Base-by-base conservation (phyloP, 495 filamentous ascomycete genomes). In the Penicillium pancosmium region DNA sequence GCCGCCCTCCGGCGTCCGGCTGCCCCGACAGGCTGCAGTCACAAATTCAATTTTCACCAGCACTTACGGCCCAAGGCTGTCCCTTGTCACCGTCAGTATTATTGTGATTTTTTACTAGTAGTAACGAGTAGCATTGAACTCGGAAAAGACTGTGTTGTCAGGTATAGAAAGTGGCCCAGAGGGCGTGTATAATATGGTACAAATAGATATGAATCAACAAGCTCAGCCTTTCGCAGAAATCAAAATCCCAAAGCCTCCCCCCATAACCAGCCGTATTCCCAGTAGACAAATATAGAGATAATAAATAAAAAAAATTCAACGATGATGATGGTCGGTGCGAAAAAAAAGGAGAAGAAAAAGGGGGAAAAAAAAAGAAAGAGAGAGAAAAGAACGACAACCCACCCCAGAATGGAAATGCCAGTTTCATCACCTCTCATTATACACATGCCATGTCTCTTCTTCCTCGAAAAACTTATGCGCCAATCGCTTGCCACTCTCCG, bases 401-500 rank as follows among this genome's bases (percentile, higher is more conserved):
- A 46, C 2, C 9, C 15, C 12, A 46, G n/a, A 46, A 19, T 19
- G 16, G 41, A 46, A 38, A 38, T 38, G 12, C 15, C 36, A 44
- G 68, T 34, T 62, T 67, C 59, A 62, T 68, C 67, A 69, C 55
- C 55, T 60, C 61, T 80, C 80, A 50, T 75, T 69, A 69, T 82
- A 84, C 38, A 82, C 79, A 74, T 78, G 78, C 81, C 81, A 84
- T 50, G 73, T 74, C 55, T 73, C 72, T 41, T 78, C 71, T 2
- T 60, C 69, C 35, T 80, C 81, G 58, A 88, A 90, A 74, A 88
- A 91, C 41, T 77, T 79, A 68, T 82, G 77, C 11, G 88, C 88
- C 57, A 91, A 73, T 40, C 68, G 63, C 21, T 78, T 80, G 21
- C 88, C 88, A 65, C 85, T 89, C 65, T 86, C 86, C 3, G 88